Base-by-base conservation (phyloP, 768 basidiomycete genomes). In the Rubroboletus pulcherrimus region DNA sequence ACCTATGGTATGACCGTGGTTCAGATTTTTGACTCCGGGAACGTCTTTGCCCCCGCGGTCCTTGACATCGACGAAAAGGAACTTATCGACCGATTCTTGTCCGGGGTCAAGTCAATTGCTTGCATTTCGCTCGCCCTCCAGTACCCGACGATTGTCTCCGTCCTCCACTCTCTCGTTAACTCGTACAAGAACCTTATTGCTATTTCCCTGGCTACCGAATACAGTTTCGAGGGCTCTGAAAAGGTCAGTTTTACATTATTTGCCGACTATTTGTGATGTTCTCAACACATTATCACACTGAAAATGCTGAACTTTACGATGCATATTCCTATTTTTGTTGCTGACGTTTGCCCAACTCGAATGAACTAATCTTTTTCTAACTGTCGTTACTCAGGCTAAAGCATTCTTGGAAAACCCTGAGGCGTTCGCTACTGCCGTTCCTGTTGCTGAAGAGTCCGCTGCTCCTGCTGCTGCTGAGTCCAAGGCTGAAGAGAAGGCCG, bases 1-100 rank as follows among this genome's bases (percentile, higher is more conserved):
- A 98, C 96, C 42, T 99, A 97, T 79, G 97, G 97, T 68, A 98
- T 99, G 96, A 89, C 86, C 49, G 95, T 99, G 62, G 84, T 95
- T 50, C 94, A 98, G 77, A 95, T 99, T 72, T 99, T 83, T 75
- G 92, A 96, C 78, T 81, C 83, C 58, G 97, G 97, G 68, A 96
- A 95, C 71, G 78, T 86, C 59, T 99, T 98, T 84, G 72, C 88
- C 42, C 88, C 96, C 40, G 75, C 79, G 4, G 93, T 99, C 58
- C 88, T 99, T 62, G 97, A 99, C 72, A 80, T 98, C 63, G 88
- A 91, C 64, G 96, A 98, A 77, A 75, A 85, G 59, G 91, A 93
- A 70, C 88, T 99, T 62, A 75, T 99, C 61, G 87, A 88, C 72
- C 86, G 90, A 67, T 98, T 99, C 87, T 66, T 93, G 75, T 81